A percentile compares a stretch with the other conserved stretches of the same genome.
phyloP scores from a whole-genome alignment of 148 eudicot species.

The Cornus kousa region DNA sequence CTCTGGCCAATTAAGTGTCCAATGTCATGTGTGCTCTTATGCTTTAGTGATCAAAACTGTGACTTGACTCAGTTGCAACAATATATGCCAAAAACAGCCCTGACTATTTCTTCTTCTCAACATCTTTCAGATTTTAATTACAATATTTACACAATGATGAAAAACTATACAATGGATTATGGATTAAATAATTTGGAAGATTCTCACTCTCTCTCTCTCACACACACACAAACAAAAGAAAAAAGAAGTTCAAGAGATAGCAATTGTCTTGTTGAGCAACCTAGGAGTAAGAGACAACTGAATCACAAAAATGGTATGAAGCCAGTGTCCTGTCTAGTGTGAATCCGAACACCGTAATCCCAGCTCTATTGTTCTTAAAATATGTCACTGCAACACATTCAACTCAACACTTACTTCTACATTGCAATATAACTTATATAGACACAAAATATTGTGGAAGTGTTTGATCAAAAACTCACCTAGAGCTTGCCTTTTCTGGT shows the following conservation, averaged over 20 bases:
- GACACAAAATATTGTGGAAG: background rate
- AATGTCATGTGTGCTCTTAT: too few species aligned
- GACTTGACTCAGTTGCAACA: too few species aligned
- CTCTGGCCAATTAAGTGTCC: too few species aligned
- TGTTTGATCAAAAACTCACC: conserved; percentile 30
- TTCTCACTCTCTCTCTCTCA: background rate
- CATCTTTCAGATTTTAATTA: too few species aligned
- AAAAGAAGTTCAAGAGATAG: conserved; percentile 43
- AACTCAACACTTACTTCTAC: background rate
- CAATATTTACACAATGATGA: too few species aligned
- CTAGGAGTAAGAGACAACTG: conserved; percentile 73
- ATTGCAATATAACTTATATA: background rate
- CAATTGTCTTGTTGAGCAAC: conserved; percentile 89
- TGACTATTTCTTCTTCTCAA: too few species aligned
- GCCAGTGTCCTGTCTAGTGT: conserved; percentile 78
- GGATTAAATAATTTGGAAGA: too few species aligned
- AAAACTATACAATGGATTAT: too few species aligned
- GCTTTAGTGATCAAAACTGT: too few species aligned
- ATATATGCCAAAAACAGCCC: too few species aligned
- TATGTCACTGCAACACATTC: conserved; percentile 67
- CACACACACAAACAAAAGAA: conserved; percentile 16
- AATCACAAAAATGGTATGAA: conserved; percentile 68
- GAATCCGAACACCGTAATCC: conserved; percentile 83
- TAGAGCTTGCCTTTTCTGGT: conserved; percentile 85
- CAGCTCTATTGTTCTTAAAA: conserved; percentile 76